These are phyloP conservation scores for Trametes cubensis DNA, from an alignment of 768 basidiomycete species.

Conservation along the genomic window DNA sequence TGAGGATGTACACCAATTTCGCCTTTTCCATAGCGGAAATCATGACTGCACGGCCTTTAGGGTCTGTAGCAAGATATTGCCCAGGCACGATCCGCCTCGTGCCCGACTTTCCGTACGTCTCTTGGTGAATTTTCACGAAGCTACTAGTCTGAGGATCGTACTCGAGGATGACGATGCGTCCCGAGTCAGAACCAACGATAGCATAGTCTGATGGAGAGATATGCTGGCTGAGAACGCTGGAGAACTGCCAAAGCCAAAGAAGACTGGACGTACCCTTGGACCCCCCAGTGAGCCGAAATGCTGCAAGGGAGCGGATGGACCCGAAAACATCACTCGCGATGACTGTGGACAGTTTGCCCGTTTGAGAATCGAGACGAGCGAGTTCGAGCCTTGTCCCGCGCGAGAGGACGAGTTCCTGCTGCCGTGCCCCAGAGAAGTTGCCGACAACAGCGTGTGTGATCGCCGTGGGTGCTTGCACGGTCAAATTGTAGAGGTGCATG, in stretches of 20 bases:
- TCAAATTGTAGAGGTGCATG: conserved; percentile 97
- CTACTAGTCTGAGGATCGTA: conserved; percentile 90
- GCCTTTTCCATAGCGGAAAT: conserved; percentile 92
- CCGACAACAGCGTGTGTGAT: conserved; percentile 86
- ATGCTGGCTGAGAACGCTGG: conserved; percentile 40
- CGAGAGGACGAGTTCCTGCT: conserved; percentile 93
- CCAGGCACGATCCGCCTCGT: conserved; percentile 95
- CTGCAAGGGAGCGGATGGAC: conserved; percentile 83
- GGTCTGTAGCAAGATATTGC: conserved; percentile 94
- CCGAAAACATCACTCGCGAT: conserved; percentile 90
- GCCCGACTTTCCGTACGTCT: conserved; percentile 97
- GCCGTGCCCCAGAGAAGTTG: conserved; percentile 89
- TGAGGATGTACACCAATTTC: conserved; percentile 97
- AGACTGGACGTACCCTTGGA: conserved; percentile 90
- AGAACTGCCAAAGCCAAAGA: conserved; percentile 49
- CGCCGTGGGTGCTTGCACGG: conserved; percentile 87
- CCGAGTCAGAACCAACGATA: conserved; percentile 98
- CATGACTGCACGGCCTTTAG: conserved; percentile 95
- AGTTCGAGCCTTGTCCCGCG: conserved; percentile 93
- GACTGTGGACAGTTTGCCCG: conserved; percentile 84
- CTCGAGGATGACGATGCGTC: conserved; percentile 92
- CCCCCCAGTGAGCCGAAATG: conserved; percentile 94
- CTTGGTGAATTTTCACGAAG: conserved; percentile 94
- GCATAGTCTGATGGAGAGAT: conserved; percentile 82
- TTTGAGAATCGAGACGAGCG: conserved; percentile 83